Evolutionary conservation across 495 filamentous ascomycete species (phyloP).

Genomic region (Neurospora sp.): DNA sequence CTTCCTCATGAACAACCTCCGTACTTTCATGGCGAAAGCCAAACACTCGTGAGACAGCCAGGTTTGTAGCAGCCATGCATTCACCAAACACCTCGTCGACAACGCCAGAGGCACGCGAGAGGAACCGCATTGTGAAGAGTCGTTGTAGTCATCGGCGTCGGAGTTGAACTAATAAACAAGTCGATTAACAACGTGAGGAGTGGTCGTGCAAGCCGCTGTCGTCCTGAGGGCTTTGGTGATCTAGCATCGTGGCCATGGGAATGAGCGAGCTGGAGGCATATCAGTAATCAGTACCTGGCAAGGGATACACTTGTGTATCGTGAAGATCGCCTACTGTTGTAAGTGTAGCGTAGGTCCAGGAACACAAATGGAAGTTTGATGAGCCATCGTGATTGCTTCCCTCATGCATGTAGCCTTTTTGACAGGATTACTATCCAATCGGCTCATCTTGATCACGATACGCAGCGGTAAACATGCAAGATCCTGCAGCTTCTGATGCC

Average conservation of each 20-base stretch:
- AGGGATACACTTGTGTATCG: neutral
- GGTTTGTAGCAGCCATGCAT: neutral
- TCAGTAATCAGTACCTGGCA: neutral
- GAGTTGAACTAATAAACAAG: neutral
- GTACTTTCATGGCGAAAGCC: neutral
- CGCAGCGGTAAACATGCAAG: neutral
- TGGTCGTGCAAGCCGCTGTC: neutral
- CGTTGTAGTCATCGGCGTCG: neutral
- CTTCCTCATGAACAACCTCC: neutral
- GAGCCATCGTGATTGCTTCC: neutral
- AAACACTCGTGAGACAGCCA: neutral
- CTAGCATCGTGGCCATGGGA: neutral
- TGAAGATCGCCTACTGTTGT: neutral
- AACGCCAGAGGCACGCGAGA: neutral
- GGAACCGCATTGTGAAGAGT: neutral
- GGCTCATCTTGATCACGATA: neutral
- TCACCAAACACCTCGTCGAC: neutral
- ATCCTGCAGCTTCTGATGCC: neutral
- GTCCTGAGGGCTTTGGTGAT: neutral
- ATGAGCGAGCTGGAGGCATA: neutral
- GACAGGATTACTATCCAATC: neutral
- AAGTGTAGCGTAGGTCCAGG: neutral
- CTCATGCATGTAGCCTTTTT: neutral
- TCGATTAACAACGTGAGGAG: neutral
- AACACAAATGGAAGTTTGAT: neutral